phyloP scores from a whole-genome alignment of 2,329 filamentous ascomycete species.

The Ophiostoma sp. region DNA sequence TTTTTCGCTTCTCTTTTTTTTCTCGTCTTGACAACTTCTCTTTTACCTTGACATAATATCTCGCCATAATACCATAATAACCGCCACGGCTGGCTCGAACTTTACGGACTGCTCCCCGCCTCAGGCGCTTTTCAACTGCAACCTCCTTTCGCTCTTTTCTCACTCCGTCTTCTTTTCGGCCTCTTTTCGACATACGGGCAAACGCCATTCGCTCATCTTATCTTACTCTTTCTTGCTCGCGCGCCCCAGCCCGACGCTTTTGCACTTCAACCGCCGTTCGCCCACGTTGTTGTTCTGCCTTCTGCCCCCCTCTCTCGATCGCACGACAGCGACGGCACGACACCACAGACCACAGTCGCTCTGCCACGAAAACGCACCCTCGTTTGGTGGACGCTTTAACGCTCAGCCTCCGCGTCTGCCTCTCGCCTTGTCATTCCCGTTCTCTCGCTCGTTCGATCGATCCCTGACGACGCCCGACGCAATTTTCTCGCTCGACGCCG shows the following conservation, averaged over 20 bases:
- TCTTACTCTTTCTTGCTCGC: slow-evolving; percentile 1
- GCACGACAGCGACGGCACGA: slow-evolving; percentile 2
- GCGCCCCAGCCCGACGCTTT: neutral
- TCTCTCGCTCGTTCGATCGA: neutral
- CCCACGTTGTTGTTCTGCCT: slow-evolving; percentile 5
- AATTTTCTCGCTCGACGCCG: neutral
- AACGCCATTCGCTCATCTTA: slow-evolving; percentile 8
- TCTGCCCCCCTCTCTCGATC: neutral
- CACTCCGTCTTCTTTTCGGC: neutral
- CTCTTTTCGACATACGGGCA: neutral
- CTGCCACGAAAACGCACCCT: slow-evolving; percentile 4
- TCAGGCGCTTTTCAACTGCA: neutral
- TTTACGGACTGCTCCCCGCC: neutral
- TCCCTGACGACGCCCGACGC: slow-evolving; percentile 6
- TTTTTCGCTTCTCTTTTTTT: neutral
- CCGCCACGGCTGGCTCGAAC: slow-evolving; percentile 10
- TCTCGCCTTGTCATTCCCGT: neutral
- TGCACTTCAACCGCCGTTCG: neutral
- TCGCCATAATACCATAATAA: slow-evolving; percentile 14
- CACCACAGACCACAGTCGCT: neutral
- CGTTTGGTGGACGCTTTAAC: neutral
- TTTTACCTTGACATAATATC: slow-evolving; percentile 9
- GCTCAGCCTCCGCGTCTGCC: neutral
- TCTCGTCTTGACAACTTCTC: neutral
- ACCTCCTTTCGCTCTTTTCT: neutral